These are phyloP conservation scores for Pythium diclinum DNA, from an alignment of 352 stramenopile species.

Conservation along the genomic window DNA sequence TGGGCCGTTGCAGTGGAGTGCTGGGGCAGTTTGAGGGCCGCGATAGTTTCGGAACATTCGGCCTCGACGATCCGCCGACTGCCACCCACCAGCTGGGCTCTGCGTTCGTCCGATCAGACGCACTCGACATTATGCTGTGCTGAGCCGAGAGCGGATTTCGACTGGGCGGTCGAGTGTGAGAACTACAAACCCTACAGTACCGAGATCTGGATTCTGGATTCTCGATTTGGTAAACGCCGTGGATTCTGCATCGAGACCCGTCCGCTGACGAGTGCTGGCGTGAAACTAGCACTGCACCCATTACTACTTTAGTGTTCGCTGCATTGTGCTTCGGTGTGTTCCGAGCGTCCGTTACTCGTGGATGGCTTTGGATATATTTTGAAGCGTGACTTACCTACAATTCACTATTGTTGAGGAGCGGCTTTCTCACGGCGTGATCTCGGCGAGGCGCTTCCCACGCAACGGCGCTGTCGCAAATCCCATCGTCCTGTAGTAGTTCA, in stretches of 20 bases:
- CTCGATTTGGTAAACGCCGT: background rate
- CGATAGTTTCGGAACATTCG: constrained; percentile 25
- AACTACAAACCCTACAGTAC: no score
- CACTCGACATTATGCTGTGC: no score
- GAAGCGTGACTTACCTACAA: background rate
- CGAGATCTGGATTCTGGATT: no score
- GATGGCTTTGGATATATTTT: constrained; percentile 1
- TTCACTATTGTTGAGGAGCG: background rate
- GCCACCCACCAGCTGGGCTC: constrained; percentile 21
- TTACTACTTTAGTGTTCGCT: background rate
- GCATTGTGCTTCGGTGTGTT: background rate
- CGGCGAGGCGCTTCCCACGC: background rate
- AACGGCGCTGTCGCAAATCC: background rate
- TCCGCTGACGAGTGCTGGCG: background rate
- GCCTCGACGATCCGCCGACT: constrained; percentile 11
- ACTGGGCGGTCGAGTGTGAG: no score
- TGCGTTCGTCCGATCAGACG: background rate
- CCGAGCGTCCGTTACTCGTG: background rate
- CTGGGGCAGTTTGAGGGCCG: background rate
- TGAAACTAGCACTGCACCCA: background rate
- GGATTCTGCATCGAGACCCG: background rate
- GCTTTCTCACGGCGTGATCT: background rate
- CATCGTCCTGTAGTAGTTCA: background rate
- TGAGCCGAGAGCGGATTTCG: no score
- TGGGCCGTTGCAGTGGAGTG: constrained; percentile 17